These are phyloP conservation scores for Diaporthe amygdali DNA, from an alignment of 2,329 filamentous ascomycete genomes.

Conservation along the genomic window DNA sequence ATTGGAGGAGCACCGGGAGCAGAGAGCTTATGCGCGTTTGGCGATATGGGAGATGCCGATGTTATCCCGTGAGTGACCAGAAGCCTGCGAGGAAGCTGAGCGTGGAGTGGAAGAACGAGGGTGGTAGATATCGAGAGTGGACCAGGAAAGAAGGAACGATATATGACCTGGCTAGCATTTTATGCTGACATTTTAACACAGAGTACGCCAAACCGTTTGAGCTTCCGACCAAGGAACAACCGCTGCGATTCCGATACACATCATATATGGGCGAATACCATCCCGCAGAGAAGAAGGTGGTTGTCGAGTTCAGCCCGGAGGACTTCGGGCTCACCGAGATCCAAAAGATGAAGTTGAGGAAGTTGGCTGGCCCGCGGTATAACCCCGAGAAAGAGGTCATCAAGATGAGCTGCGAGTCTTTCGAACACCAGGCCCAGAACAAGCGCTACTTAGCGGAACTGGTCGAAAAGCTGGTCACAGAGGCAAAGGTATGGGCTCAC, in stretches of 20 bases:
- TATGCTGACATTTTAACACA: slow-evolving; percentile 51
- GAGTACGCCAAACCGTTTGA: slow-evolving; percentile 84
- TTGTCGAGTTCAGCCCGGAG: slow-evolving; percentile 81
- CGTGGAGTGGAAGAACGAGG: neutral
- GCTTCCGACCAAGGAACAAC: slow-evolving; percentile 68
- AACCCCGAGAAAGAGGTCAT: slow-evolving; percentile 83
- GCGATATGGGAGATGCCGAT: slow-evolving; percentile 96
- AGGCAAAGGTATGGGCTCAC: slow-evolving; percentile 66
- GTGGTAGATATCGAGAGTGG: neutral
- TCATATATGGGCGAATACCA: slow-evolving; percentile 95
- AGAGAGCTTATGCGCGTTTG: slow-evolving; percentile 85
- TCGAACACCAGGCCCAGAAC: slow-evolving; percentile 90
- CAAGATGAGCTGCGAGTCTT: slow-evolving; percentile 91
- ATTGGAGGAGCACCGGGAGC: slow-evolving; percentile 85
- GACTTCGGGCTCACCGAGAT: slow-evolving; percentile 73
- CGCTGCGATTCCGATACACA: slow-evolving; percentile 94
- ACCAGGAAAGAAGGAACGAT: neutral
- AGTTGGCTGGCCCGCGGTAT: slow-evolving; percentile 84
- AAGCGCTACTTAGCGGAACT: slow-evolving; percentile 90
- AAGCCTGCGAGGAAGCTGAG: neutral
- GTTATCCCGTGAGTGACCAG: slow-evolving; percentile 72
- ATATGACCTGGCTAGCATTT: neutral
- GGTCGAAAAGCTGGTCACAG: slow-evolving; percentile 72
- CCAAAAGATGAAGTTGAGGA: slow-evolving; percentile 82
- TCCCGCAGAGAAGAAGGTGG: slow-evolving; percentile 90